Evolutionary conservation across 78 protist genomes (phyloP), one percentile per base, ranked within the genome.

Genomic region (Chrysochromulina parva): DNA sequence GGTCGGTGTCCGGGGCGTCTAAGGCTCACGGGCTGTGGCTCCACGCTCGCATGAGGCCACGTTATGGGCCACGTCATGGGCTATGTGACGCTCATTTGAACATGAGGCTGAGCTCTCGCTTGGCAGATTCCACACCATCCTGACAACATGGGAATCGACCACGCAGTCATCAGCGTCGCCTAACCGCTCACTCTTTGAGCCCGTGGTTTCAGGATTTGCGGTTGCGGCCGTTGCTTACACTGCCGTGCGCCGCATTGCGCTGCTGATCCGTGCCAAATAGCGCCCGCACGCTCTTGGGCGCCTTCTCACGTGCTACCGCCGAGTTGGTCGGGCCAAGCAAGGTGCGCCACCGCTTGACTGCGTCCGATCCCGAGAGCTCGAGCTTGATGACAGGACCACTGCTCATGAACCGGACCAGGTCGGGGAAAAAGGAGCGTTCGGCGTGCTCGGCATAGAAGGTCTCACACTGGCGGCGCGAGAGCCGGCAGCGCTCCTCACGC

Each of bases 311-410:
- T 0, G 92, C 90, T 13, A 1, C 38, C 9, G 0, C 71, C 57
- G 87, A 1, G 58, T 59, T 47, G 38, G 93, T 80, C 22, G 93
- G 89, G 13, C 93, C 93, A 0, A 80, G 2, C 48, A 90, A 54
- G n/a, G 4, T 19, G 26, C 88, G 80, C 89, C 88, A 80, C 48
- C 13, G 20, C 20, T 0, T 0, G 54, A 90, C 11, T 0, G 88
- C 93, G 9, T 14, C 5, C 20, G 11, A 4, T 13, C 93, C 88
- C 0, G 26, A 14, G 19, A 90, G 82, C 89, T 81, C 88, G 17
- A 90, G 11, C 47, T 52, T 85, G 19, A 90, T 65, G 3, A 69
- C 74, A 6, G 74, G 26, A 1, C 73, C 93, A 0, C 17, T 0
- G 28, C 52, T 60, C 87, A 90, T 90, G 60, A 80, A 74, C 9